phyloP scores from a whole-genome alignment of 768 basidiomycete species.

The Hypsizygus marmoreus region DNA sequence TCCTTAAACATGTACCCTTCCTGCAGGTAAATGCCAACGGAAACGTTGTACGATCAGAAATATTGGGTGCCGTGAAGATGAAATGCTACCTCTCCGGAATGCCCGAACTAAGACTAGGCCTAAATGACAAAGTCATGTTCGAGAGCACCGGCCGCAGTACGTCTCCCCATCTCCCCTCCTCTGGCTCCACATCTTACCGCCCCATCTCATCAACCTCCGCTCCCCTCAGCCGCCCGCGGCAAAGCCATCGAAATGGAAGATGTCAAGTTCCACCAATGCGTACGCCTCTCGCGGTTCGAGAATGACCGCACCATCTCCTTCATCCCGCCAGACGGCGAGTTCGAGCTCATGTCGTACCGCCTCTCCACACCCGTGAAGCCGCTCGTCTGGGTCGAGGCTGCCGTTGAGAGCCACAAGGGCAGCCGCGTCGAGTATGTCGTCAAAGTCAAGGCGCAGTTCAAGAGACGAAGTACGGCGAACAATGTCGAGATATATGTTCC shows the following conservation, averaged over 20 bases:
- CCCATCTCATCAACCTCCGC: conserved; percentile 4
- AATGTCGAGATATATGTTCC: conserved; percentile 99
- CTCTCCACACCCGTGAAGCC: conserved; percentile 96
- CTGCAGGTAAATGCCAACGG: conserved; percentile 92
- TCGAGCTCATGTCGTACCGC: conserved; percentile 98
- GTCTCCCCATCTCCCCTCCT: conserved; percentile 27
- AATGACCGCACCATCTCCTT: conserved; percentile 99
- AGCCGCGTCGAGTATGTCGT: conserved; percentile 94
- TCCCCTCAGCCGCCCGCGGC: conserved; percentile 73
- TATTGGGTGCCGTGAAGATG: conserved; percentile 99
- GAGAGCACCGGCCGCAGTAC: conserved; percentile 93
- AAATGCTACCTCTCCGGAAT: conserved; percentile 99
- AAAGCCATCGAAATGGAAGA: conserved; percentile 99
- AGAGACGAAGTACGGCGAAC: conserved; percentile 93
- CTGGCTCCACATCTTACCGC: neutral
- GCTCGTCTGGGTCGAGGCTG: conserved; percentile 95
- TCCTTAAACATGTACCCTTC: neutral
- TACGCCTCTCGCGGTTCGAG: conserved; percentile 94
- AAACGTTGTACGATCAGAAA: conserved; percentile 96
- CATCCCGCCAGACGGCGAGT: conserved; percentile 98
- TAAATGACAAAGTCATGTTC: conserved; percentile 99
- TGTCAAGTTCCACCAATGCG: conserved; percentile 99
- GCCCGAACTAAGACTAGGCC: conserved; percentile 92
- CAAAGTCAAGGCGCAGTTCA: conserved; percentile 96
- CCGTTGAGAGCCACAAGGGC: conserved; percentile 93